Evolutionary conservation across 73 alveolate species (phyloP).

Genomic region (Effrenium voratum): DNA sequence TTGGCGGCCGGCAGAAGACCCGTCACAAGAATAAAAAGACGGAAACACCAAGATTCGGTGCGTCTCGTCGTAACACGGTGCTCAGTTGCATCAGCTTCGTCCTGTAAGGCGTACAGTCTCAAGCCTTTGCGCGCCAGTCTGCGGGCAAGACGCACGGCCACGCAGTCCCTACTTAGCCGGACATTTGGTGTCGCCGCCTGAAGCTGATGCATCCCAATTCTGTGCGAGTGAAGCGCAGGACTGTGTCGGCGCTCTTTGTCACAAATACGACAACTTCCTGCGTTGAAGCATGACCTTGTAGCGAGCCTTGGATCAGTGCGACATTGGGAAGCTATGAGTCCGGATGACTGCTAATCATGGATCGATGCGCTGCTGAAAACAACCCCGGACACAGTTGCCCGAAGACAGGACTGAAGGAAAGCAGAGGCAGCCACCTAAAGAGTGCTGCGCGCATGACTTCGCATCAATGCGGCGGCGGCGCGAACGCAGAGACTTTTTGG

Average conservation of each 20-base stretch:
- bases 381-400: too few relatives aligned
- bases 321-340: not conserved
- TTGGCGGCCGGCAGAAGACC: not conserved
- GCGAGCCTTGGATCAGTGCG: not conserved
- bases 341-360: too few relatives aligned
- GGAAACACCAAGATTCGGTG: not conserved
- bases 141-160: not conserved
- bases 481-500: too few relatives aligned
- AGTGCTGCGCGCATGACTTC: too few relatives aligned
- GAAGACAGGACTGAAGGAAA: too few relatives aligned
- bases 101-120: not conserved
- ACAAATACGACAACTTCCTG: slow-evolving; percentile 34
- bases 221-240: not conserved
- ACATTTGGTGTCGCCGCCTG: not conserved
- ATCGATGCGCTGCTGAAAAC: too few relatives aligned
- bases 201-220: not conserved
- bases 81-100: too few relatives aligned
- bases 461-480: too few relatives aligned
- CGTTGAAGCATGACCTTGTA: not conserved
- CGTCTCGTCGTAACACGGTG: too few relatives aligned
- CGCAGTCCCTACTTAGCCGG: not conserved
- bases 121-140: not conserved
- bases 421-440: too few relatives aligned
- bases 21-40: not conserved
- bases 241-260: slow-evolving; percentile 3